Conservation (phyloP, 2,329 filamentous ascomycete genomes). For the Monosporascus ibericus region DNA sequence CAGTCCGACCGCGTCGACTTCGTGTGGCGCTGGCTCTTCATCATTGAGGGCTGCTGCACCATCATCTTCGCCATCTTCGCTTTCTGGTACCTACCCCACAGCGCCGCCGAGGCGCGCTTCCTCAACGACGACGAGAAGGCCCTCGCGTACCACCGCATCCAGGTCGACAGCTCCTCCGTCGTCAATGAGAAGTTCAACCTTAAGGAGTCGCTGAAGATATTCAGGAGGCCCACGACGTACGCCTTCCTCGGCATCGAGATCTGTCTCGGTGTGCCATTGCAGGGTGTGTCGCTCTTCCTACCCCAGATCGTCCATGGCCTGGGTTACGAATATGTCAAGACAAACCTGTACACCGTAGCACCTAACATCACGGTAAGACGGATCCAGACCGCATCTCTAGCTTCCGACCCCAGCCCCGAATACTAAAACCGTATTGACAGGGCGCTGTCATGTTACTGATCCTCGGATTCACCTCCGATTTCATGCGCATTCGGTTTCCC, state of each 20-base stretch:
- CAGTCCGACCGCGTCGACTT: slow-evolving; percentile 27
- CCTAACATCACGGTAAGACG: slow-evolving; percentile 57
- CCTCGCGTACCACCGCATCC: slow-evolving; percentile 67
- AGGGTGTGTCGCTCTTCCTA: slow-evolving; percentile 48
- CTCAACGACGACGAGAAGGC: slow-evolving; percentile 59
- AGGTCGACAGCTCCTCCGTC: slow-evolving; percentile 64
- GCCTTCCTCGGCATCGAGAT: slow-evolving; percentile 48
- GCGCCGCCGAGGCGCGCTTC: slow-evolving; percentile 58
- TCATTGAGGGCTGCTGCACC: slow-evolving; percentile 46
- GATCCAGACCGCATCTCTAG: too few species aligned
- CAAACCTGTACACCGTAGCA: slow-evolving; percentile 76
- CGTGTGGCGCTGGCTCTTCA: slow-evolving; percentile 45
- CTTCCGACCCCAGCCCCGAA: too few species aligned
- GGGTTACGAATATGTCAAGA: slow-evolving; percentile 46
- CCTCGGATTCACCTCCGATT: slow-evolving; percentile 66
- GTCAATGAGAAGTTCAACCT: slow-evolving; percentile 49
- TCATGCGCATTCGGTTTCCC: slow-evolving; percentile 59
- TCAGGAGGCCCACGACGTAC: slow-evolving; percentile 43
- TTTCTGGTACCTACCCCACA: slow-evolving; percentile 62
- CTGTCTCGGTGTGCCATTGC: slow-evolving; percentile 53
- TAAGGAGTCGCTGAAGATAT: slow-evolving; percentile 44
- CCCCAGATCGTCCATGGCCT: slow-evolving; percentile 49
- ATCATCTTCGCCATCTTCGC: slow-evolving; percentile 58
- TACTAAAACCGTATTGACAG: slow-evolving; percentile 9
- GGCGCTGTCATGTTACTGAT: slow-evolving; percentile 68